These are phyloP conservation scores for Planoprotostelium fungivorum DNA, from an alignment of 78 protist genomes.

Conservation along the genomic window DNA sequence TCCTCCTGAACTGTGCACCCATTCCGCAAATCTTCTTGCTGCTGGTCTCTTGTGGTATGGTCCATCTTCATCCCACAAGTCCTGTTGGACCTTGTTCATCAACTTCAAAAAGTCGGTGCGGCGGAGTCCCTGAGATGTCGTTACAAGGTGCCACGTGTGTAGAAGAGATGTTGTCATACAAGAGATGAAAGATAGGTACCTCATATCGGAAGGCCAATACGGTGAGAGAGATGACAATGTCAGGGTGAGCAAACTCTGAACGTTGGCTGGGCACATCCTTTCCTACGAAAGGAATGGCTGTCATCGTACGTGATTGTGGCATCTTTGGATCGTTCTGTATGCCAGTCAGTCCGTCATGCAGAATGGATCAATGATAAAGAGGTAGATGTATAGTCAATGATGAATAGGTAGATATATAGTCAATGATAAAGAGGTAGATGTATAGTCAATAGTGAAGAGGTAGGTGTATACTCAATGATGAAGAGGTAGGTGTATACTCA, in stretches of 20 bases:
- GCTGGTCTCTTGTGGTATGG: not conserved
- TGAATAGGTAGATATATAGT: no score
- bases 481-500: not conserved
- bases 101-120: not conserved
- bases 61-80: not conserved
- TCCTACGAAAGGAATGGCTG: conserved; percentile 33
- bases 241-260: conserved; percentile 75
- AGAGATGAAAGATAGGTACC: no score
- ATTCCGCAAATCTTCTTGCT: not conserved
- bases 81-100: not conserved
- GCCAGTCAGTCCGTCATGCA: not conserved
- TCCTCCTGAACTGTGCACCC: not conserved
- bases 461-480: not conserved
- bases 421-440: not conserved
- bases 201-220: not conserved
- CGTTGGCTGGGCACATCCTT: conserved; percentile 48
- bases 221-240: conserved; percentile 54
- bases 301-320: not conserved
- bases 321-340: not conserved
- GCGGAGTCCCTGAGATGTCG: no score
- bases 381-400: not conserved
- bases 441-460: not conserved
- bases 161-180: no score
- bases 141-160: no score
- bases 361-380: not conserved